Conservation (phyloP, 2,329 filamentous ascomycete genomes). For the Ilyonectria robusta region DNA sequence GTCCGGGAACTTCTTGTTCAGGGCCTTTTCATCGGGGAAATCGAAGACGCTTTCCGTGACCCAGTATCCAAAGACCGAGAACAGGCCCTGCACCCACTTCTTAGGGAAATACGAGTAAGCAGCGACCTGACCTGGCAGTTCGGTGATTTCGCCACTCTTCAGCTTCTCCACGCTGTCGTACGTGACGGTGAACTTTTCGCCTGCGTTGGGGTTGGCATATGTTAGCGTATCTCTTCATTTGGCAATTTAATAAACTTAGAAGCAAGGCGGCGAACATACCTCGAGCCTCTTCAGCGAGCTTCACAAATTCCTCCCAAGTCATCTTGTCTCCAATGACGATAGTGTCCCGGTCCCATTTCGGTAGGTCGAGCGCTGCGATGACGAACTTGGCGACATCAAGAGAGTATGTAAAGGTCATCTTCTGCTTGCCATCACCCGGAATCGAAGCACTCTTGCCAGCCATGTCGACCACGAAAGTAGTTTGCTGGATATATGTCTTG, state of each 20-base stretch:
- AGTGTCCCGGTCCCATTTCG: constrained; percentile 59
- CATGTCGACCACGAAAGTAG: constrained; percentile 12
- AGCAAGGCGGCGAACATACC: neutral
- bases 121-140: constrained; percentile 8
- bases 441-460: neutral
- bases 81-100: constrained; percentile 5
- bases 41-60: constrained; percentile 12
- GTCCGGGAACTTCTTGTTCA: constrained; percentile 9
- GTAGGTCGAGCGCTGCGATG: constrained; percentile 55
- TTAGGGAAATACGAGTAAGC: constrained; percentile 25
- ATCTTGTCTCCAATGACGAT: constrained; percentile 57
- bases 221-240: neutral
- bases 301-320: constrained; percentile 60
- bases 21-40: neutral
- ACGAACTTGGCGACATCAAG: constrained; percentile 64
- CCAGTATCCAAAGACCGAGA: constrained; percentile 8
- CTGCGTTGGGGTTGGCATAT: accelerated
- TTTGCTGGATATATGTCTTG: constrained; percentile 12
- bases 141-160: constrained; percentile 11
- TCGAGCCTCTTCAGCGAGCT: constrained; percentile 54
- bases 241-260: neutral
- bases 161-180: constrained; percentile 19
- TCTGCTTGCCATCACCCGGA: constrained; percentile 55
- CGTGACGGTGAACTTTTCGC: constrained; percentile 15
- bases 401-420: constrained; percentile 63